These are phyloP conservation scores for Schizothecium vesticola DNA, from an alignment of 495 filamentous ascomycete species.

Conservation along the genomic window DNA sequence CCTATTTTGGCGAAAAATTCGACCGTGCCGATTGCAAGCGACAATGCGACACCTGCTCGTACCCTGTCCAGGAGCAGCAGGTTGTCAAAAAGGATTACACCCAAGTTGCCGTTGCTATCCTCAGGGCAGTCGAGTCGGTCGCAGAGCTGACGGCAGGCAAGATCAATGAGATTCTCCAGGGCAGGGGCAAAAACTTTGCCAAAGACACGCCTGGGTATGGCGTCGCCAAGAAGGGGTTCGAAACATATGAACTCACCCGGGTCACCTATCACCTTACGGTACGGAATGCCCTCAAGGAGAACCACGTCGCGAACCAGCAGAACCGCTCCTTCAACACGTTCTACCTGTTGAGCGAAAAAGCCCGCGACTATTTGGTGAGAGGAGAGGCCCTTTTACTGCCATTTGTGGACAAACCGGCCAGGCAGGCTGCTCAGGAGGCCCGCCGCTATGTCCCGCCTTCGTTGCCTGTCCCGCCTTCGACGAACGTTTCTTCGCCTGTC, in stretches of 20 bases:
- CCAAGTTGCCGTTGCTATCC: conserved; percentile 59
- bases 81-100: conserved; percentile 59
- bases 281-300: conserved; percentile 45
- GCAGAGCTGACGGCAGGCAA: conserved; percentile 47
- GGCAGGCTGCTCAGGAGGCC: conserved; percentile 23
- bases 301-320: conserved; percentile 10
- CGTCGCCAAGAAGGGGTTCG: conserved; percentile 35
- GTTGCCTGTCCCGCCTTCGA: conserved; percentile 47
- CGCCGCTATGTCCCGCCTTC: conserved; percentile 56
- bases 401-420: not conserved
- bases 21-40: conserved; percentile 60
- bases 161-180: conserved; percentile 46
- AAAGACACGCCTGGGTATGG: conserved; percentile 28
- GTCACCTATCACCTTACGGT: conserved; percentile 41
- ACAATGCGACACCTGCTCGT: conserved; percentile 83
- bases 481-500: conserved; percentile 80
- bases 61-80: conserved; percentile 44
- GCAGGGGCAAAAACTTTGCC: conserved; percentile 37
- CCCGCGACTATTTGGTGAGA: not conserved
- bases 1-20: conserved; percentile 88
- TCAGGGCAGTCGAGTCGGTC: conserved; percentile 59
- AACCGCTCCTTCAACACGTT: not conserved
- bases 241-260: conserved; percentile 45
- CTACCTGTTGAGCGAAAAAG: not conserved
- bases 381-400: not conserved